These are phyloP conservation scores for Lathyrus sativus DNA, from an alignment of 306 rosid genomes.

Conservation along the genomic window DNA sequence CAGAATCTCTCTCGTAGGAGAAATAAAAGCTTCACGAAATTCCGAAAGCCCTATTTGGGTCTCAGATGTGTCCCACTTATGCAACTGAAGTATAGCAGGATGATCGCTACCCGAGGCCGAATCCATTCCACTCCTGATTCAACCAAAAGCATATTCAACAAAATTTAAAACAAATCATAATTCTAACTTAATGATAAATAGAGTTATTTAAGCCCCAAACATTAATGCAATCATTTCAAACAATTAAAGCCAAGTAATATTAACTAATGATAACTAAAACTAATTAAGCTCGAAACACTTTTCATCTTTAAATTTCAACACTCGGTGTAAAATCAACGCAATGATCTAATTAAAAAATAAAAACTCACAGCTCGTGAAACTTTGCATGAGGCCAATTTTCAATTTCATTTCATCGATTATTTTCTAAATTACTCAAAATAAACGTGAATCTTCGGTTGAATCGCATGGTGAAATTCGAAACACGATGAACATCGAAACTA, in stretches of 20 bases:
- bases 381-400: not conserved
- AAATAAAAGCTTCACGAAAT: slow-evolving; percentile 79
- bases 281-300: slow-evolving; percentile 13
- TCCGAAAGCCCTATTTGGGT: slow-evolving; percentile 61
- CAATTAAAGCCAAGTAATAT: not conserved
- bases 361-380: slow-evolving; percentile 28
- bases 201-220: too few relatives aligned
- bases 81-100: slow-evolving; percentile 75
- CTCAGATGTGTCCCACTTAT: slow-evolving; percentile 67
- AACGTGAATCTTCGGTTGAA: slow-evolving; percentile 26
- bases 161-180: slow-evolving; percentile 17
- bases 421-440: not conserved
- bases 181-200: not conserved
- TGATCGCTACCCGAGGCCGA: slow-evolving; percentile 48
- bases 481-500: slow-evolving; percentile 9
- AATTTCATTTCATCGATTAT: slow-evolving; percentile 12
- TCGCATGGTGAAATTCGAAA: slow-evolving; percentile 13
- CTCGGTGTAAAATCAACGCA: slow-evolving; percentile 21
- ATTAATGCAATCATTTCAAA: not conserved
- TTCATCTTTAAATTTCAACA: slow-evolving; percentile 11
- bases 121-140: slow-evolving; percentile 60
- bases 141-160: slow-evolving; percentile 35
- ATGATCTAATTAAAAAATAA: slow-evolving; percentile 15
- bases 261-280: slow-evolving; percentile 7
- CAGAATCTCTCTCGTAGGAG: slow-evolving; percentile 74